These are phyloP conservation scores for Penicillium sp. DNA, from an alignment of 2,329 filamentous ascomycete genomes.

Conservation along the genomic window DNA sequence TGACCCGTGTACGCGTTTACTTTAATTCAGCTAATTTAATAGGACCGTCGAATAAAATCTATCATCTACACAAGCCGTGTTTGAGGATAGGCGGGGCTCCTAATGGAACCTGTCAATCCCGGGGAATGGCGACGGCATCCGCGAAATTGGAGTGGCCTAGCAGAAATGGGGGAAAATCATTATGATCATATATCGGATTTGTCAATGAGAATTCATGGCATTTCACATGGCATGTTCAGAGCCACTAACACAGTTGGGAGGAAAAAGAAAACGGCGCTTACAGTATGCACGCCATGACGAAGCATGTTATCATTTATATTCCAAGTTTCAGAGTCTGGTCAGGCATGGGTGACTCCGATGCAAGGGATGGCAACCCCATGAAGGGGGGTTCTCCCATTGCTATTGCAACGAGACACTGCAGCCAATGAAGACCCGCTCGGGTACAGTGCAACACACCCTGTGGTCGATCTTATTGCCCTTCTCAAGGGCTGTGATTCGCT, in stretches of 20 bases:
- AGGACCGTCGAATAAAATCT: conserved; percentile 4
- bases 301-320: conserved; percentile 22
- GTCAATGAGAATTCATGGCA: background rate
- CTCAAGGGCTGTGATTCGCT: conserved; percentile 23
- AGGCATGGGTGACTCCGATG: conserved; percentile 20
- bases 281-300: conserved; percentile 10
- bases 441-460: conserved; percentile 17
- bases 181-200: background rate
- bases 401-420: conserved; percentile 26
- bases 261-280: background rate
- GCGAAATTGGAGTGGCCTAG: background rate
- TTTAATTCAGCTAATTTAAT: conserved; percentile 5
- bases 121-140: background rate
- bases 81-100: background rate
- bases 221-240: background rate
- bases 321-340: conserved; percentile 18
- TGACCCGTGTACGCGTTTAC: conserved; percentile 3
- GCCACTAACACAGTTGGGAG: background rate
- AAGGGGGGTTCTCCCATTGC: conserved; percentile 17
- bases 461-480: conserved; percentile 30
- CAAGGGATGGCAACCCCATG: conserved; percentile 19
- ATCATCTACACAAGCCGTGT: conserved; percentile 9
- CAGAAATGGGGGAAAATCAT: background rate
- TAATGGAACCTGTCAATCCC: conserved; percentile 15
- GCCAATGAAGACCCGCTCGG: conserved; percentile 25